Conservation (phyloP, 495 filamentous ascomycete species). For the Aspergillus coremiiformis region DNA sequence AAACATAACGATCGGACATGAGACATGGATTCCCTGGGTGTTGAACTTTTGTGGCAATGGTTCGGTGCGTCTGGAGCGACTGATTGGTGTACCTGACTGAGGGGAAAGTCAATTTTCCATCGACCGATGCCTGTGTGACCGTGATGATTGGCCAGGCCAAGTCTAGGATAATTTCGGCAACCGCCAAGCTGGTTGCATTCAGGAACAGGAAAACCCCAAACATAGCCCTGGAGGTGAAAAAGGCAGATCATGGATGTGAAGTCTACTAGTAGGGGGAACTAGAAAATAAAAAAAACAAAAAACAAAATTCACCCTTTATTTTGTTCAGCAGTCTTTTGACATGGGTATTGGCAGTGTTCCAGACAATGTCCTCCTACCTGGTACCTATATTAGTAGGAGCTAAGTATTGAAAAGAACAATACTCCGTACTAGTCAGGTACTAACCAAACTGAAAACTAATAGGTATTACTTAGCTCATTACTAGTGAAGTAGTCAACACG, state of each 20-base stretch:
- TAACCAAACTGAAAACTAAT: not conserved
- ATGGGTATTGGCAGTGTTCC: conserved; percentile 1
- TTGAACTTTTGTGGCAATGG: conserved; percentile 12
- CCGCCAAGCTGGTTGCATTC: conserved; percentile 16
- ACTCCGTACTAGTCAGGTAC: not conserved
- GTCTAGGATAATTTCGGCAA: conserved; percentile 16
- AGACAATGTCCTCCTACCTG: not conserved
- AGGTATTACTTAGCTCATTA: not conserved
- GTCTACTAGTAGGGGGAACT: not conserved
- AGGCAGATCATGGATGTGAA: not conserved
- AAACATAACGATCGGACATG: conserved; percentile 13
- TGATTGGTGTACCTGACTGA: conserved; percentile 21
- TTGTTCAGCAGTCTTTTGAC: not conserved
- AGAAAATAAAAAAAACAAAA: not conserved
- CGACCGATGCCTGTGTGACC: not conserved
- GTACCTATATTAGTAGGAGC: not conserved
- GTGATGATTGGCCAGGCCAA: conserved; percentile 12
- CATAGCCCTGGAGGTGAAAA: too few species aligned
- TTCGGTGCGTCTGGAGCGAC: not conserved
- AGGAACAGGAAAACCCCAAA: conserved; percentile 27
- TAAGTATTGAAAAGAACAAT: not conserved
- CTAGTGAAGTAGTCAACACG: not conserved
- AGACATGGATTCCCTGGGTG: conserved; percentile 14
- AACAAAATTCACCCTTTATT: not conserved
- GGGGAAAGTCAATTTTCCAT: conserved; percentile 11